phyloP scores from a whole-genome alignment of 345 rosid species.

The sweet orange (Citrus sinensis) region DVS_A1.0 CM039169.1:19473001-19473500 shows the following conservation, averaged over 20 bases:
- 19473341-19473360: background rate
- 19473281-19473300: background rate
- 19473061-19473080: background rate
- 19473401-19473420: background rate
- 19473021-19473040: background rate
- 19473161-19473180: background rate
- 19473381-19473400: background rate
- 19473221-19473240: background rate
- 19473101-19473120: background rate
- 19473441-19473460: background rate
- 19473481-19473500: background rate
- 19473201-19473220: background rate
- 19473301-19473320: background rate
- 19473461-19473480: background rate
- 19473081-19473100: background rate
- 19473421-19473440: background rate
- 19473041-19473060: background rate
- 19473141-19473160: background rate
- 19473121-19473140: background rate
- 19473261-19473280: background rate
- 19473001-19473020: background rate
- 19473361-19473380: background rate
- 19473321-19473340: background rate
- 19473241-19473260: background rate
- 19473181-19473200: background rate